Base-by-base conservation (phyloP, 495 filamentous ascomycete species). In the Trichocladium uniseriatum region DNA sequence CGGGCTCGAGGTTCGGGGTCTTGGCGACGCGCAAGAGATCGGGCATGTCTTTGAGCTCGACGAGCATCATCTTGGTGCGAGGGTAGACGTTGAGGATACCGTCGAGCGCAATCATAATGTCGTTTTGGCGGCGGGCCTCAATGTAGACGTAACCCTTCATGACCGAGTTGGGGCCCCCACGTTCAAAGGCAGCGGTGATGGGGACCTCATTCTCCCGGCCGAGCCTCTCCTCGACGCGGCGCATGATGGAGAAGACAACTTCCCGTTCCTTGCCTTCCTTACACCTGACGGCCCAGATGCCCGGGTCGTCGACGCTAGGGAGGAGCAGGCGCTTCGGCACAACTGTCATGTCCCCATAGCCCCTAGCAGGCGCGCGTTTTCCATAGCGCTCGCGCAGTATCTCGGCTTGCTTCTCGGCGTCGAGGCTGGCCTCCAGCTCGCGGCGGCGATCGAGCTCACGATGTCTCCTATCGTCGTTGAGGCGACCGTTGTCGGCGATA, bases 41-140 rank as follows among this genome's bases (percentile, higher is more conserved):
- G 0, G 94, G 90, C 83, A 95, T 94, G 66, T 99, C 94, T 64
- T 90, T 90, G 56, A 97, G 87, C n/a, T 90, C 87, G 37, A 97
- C 86, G 29, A 95, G 67, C 31, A 87, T 76, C 65, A 88, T 78
- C 65, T 89, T 92, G 21, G 79, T 81, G 39, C 86, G 75, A 15
- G 87, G 84, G 61, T 95, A 98, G 5, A 57, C 82, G 61, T 90
- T 86, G 48, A 83, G 79, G 54, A 97, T 78, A 8, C 83, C 87
- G 39, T 95, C 86, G 28, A 92, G 69, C 5, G 86, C 85, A 9
- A 80, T 68, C 65, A 89, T 69, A 45, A 99, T 83, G 64, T 96
- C 92, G 36, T 84, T 82, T 61, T 91, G 86, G 43, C 86, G 76
- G 55, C 80, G 79, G 11, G 92, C 89, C 67, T 99, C 94, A 32